Evolutionary conservation across 1,139 yeast genomes (phyloP), one percentile per base, ranked within the genome.

Genomic region (Zygoascus hellenicus): DNA sequence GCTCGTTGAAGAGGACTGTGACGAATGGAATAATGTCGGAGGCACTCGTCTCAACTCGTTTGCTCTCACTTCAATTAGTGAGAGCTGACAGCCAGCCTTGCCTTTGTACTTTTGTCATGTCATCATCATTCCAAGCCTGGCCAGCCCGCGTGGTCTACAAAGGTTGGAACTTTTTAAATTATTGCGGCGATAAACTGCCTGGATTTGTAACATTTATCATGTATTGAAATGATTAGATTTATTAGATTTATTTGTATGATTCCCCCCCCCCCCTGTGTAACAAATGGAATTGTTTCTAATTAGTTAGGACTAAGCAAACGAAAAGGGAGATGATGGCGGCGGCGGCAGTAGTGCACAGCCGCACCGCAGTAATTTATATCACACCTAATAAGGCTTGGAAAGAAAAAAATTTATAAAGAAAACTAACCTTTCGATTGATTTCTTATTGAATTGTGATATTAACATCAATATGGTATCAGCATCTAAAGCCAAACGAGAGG

Each of bases 401-500:
- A 19, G 22, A 36, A 19, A 36, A 36, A 36, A 36, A 36, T 36
- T 36, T 29, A 19, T 29, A 17, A 36, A 9, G 33, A n/a, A 36
- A n/a, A 26, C 30, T 7, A 10, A 19, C 11, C 39, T 36, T 36
- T 36, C 39, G 28, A 36, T 36, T 19, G 19, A 36, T 36, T 36
- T 29, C 39, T 15, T 36, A 19, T 36, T 22, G 26, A 22, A 22
- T 22, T 22, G 4, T 22, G 6, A 22, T 22, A 22, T 22, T 22
- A 22, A 22, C 26, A 22, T 22, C 26, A 22, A 22, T 19, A 52
- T 52, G 48, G 69, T 68, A 46, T 90, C 97, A 48, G 80, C 96
- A 57, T 89, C 97, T 29, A 92, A 92, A 70, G 97, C 97, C 55
- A 92, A 90, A 75, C 87, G 98, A 83, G 72, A 69, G 39, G 74